These are phyloP conservation scores for Sporothrix brasiliensis DNA, from an alignment of 2,329 filamentous ascomycete genomes.

Conservation along the genomic window DNA sequence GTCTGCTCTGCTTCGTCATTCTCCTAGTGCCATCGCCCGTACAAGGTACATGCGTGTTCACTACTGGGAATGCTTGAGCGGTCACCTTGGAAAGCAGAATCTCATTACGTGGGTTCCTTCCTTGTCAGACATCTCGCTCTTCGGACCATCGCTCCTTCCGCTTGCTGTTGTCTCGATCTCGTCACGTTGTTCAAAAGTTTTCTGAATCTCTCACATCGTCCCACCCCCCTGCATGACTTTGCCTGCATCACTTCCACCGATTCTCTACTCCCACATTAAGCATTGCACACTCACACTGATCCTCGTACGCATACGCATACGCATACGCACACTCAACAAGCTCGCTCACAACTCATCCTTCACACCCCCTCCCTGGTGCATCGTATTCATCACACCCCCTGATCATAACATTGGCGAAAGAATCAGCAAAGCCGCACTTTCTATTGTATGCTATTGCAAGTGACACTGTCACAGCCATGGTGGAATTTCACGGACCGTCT, in stretches of 20 bases:
- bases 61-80: conserved; percentile 1
- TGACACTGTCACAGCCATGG: not conserved
- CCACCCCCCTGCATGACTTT: conserved; percentile 12
- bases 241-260: not conserved
- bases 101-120: not conserved
- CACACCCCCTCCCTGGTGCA: not conserved
- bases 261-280: not conserved
- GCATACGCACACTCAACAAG: not conserved
- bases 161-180: not conserved
- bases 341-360: not conserved
- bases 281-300: not conserved
- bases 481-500: conserved; percentile 19
- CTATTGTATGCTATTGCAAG: not conserved
- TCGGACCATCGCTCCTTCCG: not conserved
- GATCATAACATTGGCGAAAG: conserved; percentile 7
- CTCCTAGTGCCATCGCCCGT: not conserved
- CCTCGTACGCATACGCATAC: no score
- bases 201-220: not conserved
- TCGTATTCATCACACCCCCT: not conserved
- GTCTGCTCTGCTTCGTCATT: not conserved
- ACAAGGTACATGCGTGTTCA: not conserved
- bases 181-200: not conserved
- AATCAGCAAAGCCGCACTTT: not conserved
- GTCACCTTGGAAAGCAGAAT: conserved; percentile 13
- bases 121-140: not conserved